phyloP scores from a whole-genome alignment of 2,329 filamentous ascomycete genomes.

The Sphaceloma murrayae region DNA sequence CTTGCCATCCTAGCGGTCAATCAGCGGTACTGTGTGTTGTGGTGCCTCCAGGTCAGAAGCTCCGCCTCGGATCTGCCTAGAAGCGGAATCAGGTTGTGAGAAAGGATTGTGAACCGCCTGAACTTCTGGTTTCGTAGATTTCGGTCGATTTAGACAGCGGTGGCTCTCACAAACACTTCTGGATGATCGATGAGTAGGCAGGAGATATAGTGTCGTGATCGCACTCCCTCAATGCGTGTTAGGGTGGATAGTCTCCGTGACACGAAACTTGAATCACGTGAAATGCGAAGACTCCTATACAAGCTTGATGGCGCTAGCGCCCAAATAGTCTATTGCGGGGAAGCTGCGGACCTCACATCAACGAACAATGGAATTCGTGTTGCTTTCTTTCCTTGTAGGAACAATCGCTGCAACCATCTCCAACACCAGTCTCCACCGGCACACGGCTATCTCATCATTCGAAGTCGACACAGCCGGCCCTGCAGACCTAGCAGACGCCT shows the following conservation, averaged over 20 bases:
- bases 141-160: slow-evolving; percentile 2
- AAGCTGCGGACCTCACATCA: slow-evolving; percentile 14
- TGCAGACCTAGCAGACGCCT: no score
- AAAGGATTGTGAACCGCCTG: slow-evolving; percentile 9
- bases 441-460: neutral
- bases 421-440: neutral
- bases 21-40: no score
- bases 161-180: neutral
- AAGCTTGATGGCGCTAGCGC: no score
- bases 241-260: no score
- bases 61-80: no score
- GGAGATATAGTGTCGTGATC: no score
- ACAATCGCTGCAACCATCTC: no score
- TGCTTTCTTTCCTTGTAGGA: neutral
- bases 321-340: slow-evolving; percentile 10
- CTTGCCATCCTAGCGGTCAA: neutral
- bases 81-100: no score
- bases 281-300: no score
- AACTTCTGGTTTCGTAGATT: neutral
- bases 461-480: neutral
- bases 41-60: neutral
- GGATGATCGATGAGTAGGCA: no score
- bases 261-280: no score
- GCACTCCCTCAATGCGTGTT: no score
- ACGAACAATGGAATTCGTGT: neutral